phyloP scores from a whole-genome alignment of 2,329 filamentous ascomycete genomes.

The Sporothrix variecibatus region DNA sequence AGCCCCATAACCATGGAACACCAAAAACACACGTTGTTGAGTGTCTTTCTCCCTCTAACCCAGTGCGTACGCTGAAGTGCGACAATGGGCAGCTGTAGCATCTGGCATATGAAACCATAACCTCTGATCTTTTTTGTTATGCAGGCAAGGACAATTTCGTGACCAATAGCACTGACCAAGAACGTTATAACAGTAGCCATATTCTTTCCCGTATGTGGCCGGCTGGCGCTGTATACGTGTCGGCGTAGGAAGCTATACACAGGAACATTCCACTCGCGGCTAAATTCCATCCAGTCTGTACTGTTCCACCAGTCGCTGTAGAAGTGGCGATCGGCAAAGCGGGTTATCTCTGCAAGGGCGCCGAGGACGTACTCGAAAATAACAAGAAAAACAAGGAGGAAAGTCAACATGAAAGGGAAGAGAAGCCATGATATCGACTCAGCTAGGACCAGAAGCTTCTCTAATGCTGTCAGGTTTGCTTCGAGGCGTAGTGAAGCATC shows the following conservation, averaged over 20 bases:
- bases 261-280: conserved; percentile 94
- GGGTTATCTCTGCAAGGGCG: conserved; percentile 90
- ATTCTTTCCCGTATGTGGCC: conserved; percentile 72
- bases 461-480: conserved; percentile 50
- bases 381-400: conserved; percentile 92
- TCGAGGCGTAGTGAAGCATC: conserved; percentile 64
- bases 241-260: conserved; percentile 93
- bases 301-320: conserved; percentile 79
- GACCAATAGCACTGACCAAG: conserved; percentile 81
- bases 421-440: conserved; percentile 90
- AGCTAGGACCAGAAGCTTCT: conserved; percentile 76
- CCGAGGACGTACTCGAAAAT: conserved; percentile 98
- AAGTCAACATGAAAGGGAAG: conserved; percentile 96
- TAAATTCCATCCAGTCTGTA: conserved; percentile 94
- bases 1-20: conserved; percentile 86
- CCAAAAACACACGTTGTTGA: conserved; percentile 93
- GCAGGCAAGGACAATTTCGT: conserved; percentile 96
- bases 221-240: conserved; percentile 86
- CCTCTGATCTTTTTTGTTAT: conserved; percentile 96
- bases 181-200: conserved; percentile 89
- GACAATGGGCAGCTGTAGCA: conserved; percentile 96
- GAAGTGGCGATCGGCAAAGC: conserved; percentile 92
- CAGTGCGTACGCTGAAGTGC: conserved; percentile 79
- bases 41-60: conserved; percentile 70
- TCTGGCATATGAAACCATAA: conserved; percentile 92